Percentiles rank a stretch among this genome's conserved stretches.
Conservation (phyloP, 768 basidiomycete species). For the Lactarius sanguifluus region DNA sequence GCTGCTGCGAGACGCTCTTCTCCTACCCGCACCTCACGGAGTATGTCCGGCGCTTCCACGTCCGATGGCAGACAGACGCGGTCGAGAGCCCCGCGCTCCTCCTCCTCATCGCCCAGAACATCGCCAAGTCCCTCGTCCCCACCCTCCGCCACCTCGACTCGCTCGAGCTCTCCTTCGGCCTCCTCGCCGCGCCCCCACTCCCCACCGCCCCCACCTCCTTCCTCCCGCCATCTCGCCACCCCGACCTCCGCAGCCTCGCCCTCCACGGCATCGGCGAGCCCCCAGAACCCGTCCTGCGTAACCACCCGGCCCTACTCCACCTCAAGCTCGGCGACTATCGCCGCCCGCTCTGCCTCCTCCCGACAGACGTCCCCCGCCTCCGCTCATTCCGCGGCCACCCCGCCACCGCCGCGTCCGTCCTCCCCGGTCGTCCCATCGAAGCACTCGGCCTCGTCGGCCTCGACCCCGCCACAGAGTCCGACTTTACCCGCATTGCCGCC, state of each 20-base stretch:
- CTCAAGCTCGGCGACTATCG: slow-evolving; percentile 48
- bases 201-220: slow-evolving; percentile 10
- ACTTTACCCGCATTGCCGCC: slow-evolving; percentile 50
- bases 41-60: slow-evolving; percentile 46
- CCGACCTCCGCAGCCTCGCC: slow-evolving; percentile 36
- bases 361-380: slow-evolving; percentile 49
- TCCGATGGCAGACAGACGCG: slow-evolving; percentile 53
- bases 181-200: slow-evolving; percentile 35
- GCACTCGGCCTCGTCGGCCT: slow-evolving; percentile 55
- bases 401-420: slow-evolving; percentile 54
- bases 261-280: slow-evolving; percentile 38
- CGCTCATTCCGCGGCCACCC: slow-evolving; percentile 59
- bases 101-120: slow-evolving; percentile 29
- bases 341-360: slow-evolving; percentile 42
- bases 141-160: slow-evolving; percentile 49
- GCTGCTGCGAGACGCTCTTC: slow-evolving; percentile 55
- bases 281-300: slow-evolving; percentile 40
- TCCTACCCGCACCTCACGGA: slow-evolving; percentile 48
- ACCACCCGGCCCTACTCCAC: slow-evolving; percentile 40
- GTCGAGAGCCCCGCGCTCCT: slow-evolving; percentile 32
- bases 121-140: slow-evolving; percentile 42
- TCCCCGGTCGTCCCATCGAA: slow-evolving; percentile 62
- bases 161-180: slow-evolving; percentile 55
- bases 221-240: slow-evolving; percentile 34
- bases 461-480: slow-evolving; percentile 54